Conservation (phyloP, 2,329 filamentous ascomycete species). For the Rutstroemia sydowiana region DNA sequence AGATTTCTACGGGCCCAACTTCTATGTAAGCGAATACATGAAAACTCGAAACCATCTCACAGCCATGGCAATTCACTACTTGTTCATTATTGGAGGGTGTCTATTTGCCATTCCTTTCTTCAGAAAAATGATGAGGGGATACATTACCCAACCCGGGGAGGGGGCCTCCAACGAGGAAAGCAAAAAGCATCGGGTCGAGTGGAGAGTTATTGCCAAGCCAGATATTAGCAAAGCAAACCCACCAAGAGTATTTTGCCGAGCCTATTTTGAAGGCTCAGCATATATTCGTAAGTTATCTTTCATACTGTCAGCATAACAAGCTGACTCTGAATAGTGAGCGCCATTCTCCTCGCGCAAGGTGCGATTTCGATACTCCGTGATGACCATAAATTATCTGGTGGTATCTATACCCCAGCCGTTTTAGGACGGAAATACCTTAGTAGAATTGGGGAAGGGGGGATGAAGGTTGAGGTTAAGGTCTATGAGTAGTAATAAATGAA, state of each 20-base stretch:
- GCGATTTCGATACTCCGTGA: conserved; percentile 60
- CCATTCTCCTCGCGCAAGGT: conserved; percentile 53
- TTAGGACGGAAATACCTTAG: conserved; percentile 62
- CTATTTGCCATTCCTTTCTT: conserved; percentile 32
- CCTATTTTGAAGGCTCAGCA: conserved; percentile 51
- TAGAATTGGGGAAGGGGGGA: conserved; percentile 46
- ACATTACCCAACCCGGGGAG: conserved; percentile 47
- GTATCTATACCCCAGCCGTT: conserved; percentile 64
- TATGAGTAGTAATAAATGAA: conserved; percentile 17
- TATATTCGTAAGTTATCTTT: conserved; percentile 50
- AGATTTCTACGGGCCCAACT: conserved; percentile 53
- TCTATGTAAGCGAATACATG: conserved; percentile 49
- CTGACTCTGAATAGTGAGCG: conserved; percentile 48
- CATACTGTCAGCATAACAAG: neutral
- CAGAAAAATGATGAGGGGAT: conserved; percentile 37
- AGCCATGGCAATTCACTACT: conserved; percentile 44
- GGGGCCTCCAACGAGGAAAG: conserved; percentile 46
- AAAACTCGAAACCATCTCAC: conserved; percentile 42
- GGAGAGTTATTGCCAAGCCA: conserved; percentile 55
- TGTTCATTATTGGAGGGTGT: conserved; percentile 36
- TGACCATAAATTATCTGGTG: conserved; percentile 51
- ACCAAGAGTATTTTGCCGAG: conserved; percentile 42
- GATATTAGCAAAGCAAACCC: conserved; percentile 38
- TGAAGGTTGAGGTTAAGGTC: conserved; percentile 53
- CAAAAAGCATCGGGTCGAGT: conserved; percentile 54